Base-by-base conservation (phyloP, 495 filamentous ascomycete genomes). In the Aspergillus asperescens region DNA sequence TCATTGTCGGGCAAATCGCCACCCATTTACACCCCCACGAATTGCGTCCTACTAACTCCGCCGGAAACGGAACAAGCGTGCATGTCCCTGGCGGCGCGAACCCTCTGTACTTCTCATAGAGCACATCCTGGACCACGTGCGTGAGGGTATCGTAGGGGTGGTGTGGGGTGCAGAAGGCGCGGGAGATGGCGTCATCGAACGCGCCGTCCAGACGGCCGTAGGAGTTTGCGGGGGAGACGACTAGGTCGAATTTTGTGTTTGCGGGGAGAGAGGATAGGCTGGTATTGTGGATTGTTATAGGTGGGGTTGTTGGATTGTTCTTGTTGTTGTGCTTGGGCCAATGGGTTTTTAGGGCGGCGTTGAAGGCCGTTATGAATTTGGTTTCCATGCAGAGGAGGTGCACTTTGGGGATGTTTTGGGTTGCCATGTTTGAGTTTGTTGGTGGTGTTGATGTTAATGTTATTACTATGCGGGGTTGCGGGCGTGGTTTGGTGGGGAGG, bases 171-270 rank as follows among this genome's bases (percentile, higher is more conserved):
- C 71, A 70, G 59, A 77, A 75, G n/a, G 65, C 61, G 40, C 63
- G 64, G 0, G 75, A 77, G 56, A 80, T 76, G 6, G 77, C 75
- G 48, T 76, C 68, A 62, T 80, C 77, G 57, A 79, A 80, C 50
- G 63, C 74, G 37, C 77, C 77, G 48, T 79, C 76, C 3, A 80
- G 64, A 3, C 68, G 68, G 47, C 66, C 76, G 58, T 74, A 78
- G 12, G 73, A 77, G 63, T 80, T 80, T 41, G 76, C 75, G 5
- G 76, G 76, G 6, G 76, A 79, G 39, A 79, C 75, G 15, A 80
- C 63, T 8, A 73, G 61, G 59, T 77, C 68, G 51, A 74, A 78
- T 19, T 56, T 67, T 18, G 58, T 52, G 12, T 25, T 37, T 4
- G 50, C 5, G 4, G 59, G 45, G 22, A 62, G 22, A 1, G 25